Base-by-base conservation (phyloP, 2,329 filamentous ascomycete genomes). In the Dactylellina haptotyla region DNA sequence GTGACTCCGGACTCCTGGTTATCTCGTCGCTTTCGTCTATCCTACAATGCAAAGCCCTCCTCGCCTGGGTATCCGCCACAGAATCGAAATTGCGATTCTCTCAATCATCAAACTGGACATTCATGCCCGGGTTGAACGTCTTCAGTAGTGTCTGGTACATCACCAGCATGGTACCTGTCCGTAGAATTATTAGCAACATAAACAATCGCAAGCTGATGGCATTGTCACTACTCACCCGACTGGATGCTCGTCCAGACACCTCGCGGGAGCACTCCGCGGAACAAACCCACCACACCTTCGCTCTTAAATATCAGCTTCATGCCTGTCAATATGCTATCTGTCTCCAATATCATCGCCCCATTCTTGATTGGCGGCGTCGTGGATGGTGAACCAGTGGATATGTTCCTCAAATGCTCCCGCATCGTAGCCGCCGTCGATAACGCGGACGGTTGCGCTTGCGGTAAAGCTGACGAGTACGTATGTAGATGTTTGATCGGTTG, bases 241-340 rank as follows among this genome's bases (percentile, higher is more conserved):
- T 99, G 95, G 67, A 98, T 92, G 79, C 94, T 97, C 20, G 95
- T 99, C 95, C 95, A 99, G 12, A 98, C 92, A 66, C 90, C 90
- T 61, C 95, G 87, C 1, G 95, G 95, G 0, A 94, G 94, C 1
- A 99, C 94, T 25, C 95, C 95, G 67, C 95, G 88, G 82, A 99
- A 99, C 89, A 92, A 96, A 1, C 95, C 96, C 1, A 86, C 87
- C 14, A 98, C 77, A 0, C 95, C 95, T 82, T 99, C 95, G 4
- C 90, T 92, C 76, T 87, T 88, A 82, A 98, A 99, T 78, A 99
- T 96, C 76, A 97, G 86, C 77, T 85, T 88, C 37, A 99, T 82
- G 0, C 94, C 95, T 1, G 87, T 92, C 61, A 94, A 84, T 54
- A 98, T 90, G 0, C 93, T 97, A 1, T 92, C 95, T 0, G 96